A percentile compares a stretch with the other conserved stretches of the same genome.
phyloP scores from a whole-genome alignment of 2,329 filamentous ascomycete species.

The Seiridium cupressi region DNA sequence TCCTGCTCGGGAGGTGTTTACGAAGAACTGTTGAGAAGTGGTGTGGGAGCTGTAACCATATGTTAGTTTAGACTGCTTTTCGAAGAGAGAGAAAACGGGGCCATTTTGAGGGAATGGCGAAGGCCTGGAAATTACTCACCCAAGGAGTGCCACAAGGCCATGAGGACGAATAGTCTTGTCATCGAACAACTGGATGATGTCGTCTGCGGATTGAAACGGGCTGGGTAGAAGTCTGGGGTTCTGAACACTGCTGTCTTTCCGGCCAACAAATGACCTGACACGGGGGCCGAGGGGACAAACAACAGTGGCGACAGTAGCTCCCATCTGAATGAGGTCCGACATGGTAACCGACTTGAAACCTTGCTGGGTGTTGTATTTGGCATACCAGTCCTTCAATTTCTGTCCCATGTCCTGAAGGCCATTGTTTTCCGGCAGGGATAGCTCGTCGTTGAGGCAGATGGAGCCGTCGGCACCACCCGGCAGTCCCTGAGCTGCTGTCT shows the following conservation, averaged over 20 bases:
- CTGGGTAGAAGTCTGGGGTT: constrained; percentile 42
- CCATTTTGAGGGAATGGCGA: too few relatives aligned
- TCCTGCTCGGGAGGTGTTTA: constrained; percentile 36
- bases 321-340: constrained; percentile 55
- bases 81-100: too few relatives aligned
- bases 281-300: constrained; percentile 44
- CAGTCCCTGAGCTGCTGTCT: constrained; percentile 21
- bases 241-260: constrained; percentile 40
- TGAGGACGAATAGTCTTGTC: constrained; percentile 51
- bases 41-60: constrained; percentile 42
- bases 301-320: constrained; percentile 47
- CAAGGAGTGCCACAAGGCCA: constrained; percentile 52
- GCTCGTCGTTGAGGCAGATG: constrained; percentile 40
- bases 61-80: too few relatives aligned
- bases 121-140: too few relatives aligned
- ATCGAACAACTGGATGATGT: constrained; percentile 45
- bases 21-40: constrained; percentile 45
- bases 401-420: constrained; percentile 44
- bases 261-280: constrained; percentile 49
- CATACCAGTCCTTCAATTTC: constrained; percentile 35
- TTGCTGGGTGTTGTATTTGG: constrained; percentile 26
- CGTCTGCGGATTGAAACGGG: constrained; percentile 40
- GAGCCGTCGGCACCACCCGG: constrained; percentile 47
- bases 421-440: constrained; percentile 38
- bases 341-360: constrained; percentile 37